Evolutionary conservation across 2,329 filamentous ascomycete genomes (phyloP).

Genomic region (Colletotrichum gigasporum): DNA sequence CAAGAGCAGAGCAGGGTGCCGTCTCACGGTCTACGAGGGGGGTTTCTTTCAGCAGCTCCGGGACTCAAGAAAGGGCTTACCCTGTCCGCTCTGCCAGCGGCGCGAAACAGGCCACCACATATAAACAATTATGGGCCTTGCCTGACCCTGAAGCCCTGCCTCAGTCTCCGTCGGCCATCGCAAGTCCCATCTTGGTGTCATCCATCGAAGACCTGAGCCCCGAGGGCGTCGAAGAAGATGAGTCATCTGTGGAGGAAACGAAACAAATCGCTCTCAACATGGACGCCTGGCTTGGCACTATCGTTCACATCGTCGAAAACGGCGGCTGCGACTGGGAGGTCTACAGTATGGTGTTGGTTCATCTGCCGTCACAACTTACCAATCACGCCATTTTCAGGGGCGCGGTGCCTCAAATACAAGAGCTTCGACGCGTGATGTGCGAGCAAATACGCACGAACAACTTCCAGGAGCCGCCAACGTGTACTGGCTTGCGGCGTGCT

Average conservation of each 20-base stretch:
- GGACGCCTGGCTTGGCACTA: slow-evolving; percentile 78
- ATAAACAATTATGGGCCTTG: slow-evolving; percentile 66
- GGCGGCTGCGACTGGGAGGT: slow-evolving; percentile 87
- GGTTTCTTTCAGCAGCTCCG: slow-evolving; percentile 60
- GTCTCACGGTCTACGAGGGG: slow-evolving; percentile 58
- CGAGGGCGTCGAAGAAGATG: slow-evolving; percentile 17
- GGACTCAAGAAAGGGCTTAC: slow-evolving; percentile 51
- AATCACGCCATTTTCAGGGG: slow-evolving; percentile 87
- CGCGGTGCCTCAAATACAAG: slow-evolving; percentile 78
- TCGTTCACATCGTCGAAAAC: slow-evolving; percentile 75
- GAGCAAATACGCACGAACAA: slow-evolving; percentile 81
- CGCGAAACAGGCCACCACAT: slow-evolving; percentile 45
- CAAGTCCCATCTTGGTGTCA: slow-evolving; percentile 63
- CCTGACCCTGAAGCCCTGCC: slow-evolving; percentile 67
- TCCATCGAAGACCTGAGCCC: slow-evolving; percentile 36
- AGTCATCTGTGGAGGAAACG: slow-evolving; percentile 26
- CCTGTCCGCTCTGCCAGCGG: slow-evolving; percentile 54
- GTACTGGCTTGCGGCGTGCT: slow-evolving; percentile 83
- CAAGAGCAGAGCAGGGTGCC: slow-evolving; percentile 54
- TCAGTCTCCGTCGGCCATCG: slow-evolving; percentile 51
- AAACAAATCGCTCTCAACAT: slow-evolving; percentile 64
- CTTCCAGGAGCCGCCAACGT: slow-evolving; percentile 82
- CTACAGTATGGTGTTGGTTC: slow-evolving; percentile 88
- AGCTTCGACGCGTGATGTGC: slow-evolving; percentile 79
- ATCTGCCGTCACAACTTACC: slow-evolving; percentile 86